Evolutionary conservation across 352 stramenopile species (phyloP).

Genomic region (Pilasporangium apinafurcum): DNA sequence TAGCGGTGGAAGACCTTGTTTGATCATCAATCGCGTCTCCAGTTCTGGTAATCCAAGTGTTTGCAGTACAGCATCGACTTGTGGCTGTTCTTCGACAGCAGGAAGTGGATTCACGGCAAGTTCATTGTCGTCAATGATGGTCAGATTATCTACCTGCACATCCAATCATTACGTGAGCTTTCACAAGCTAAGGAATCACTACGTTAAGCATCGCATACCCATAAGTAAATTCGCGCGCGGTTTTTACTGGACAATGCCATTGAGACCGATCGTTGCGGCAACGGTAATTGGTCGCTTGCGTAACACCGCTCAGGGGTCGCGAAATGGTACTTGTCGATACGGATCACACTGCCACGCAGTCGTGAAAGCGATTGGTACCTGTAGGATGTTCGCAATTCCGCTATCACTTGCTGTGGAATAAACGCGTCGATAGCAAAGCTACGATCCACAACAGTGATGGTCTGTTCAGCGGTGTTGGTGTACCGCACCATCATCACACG

Average conservation of each 20-base stretch:
- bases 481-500: constrained; percentile 47
- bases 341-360: constrained; percentile 41
- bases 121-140: constrained; percentile 41
- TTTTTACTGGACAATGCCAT: constrained; percentile 1
- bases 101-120: constrained; percentile 32
- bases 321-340: constrained; percentile 61
- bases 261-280: constrained; percentile 11
- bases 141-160: constrained; percentile 27
- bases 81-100: constrained; percentile 16
- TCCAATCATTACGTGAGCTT: too few relatives aligned
- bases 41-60: constrained; percentile 17
- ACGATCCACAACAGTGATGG: constrained; percentile 44
- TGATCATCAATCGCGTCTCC: constrained; percentile 32
- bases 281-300: constrained; percentile 3
- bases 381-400: constrained; percentile 10
- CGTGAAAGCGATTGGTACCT: constrained; percentile 27
- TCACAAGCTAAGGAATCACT: neutral
- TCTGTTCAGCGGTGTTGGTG: constrained; percentile 31
- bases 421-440: constrained; percentile 40
- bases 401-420: constrained; percentile 18
- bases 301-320: constrained; percentile 31
- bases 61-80: constrained; percentile 19
- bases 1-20: constrained; percentile 27
- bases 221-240: constrained; percentile 26
- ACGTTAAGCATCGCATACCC: too few relatives aligned